Conservation (phyloP, 2,329 filamentous ascomycete genomes). For the Pyrenochaeta sp. region DNA sequence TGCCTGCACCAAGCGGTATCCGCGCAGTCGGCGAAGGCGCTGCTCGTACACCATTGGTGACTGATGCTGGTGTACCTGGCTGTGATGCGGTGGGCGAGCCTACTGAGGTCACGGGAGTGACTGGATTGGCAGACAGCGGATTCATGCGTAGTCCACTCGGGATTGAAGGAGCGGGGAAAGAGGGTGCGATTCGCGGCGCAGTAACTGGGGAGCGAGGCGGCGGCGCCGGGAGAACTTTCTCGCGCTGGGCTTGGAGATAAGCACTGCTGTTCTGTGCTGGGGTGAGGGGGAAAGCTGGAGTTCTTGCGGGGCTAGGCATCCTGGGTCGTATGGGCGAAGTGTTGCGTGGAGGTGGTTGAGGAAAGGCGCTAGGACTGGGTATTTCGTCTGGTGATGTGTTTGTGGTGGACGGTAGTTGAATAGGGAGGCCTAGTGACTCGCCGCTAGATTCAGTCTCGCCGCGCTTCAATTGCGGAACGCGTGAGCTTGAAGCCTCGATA, state of each 20-base stretch:
- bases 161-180: conserved; percentile 14
- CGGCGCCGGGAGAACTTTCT: conserved; percentile 45
- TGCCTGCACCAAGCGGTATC: conserved; percentile 47
- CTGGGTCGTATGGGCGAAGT: conserved; percentile 25
- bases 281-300: conserved; percentile 35
- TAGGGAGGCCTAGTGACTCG: conserved; percentile 40
- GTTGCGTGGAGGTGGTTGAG: conserved; percentile 25
- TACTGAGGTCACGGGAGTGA: conserved; percentile 33
- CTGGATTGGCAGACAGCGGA: conserved; percentile 15
- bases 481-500: conserved; percentile 10
- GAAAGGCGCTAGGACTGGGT: conserved; percentile 29
- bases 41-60: conserved; percentile 20
- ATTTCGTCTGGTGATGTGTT: conserved; percentile 19
- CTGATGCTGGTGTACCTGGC: conserved; percentile 21
- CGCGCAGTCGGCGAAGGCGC: conserved; percentile 40
- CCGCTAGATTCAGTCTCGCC: conserved; percentile 36
- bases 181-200: conserved; percentile 11
- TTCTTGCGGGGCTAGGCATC: conserved; percentile 29
- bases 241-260: conserved; percentile 44
- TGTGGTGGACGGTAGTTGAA: conserved; percentile 36
- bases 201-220: conserved; percentile 23
- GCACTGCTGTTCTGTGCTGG: conserved; percentile 37
- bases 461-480: conserved; percentile 28
- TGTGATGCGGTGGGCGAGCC: conserved; percentile 25
- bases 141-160: conserved; percentile 48